phyloP scores from a whole-genome alignment of 495 filamentous ascomycete genomes.

The Chaetomium cochliodes region DNA sequence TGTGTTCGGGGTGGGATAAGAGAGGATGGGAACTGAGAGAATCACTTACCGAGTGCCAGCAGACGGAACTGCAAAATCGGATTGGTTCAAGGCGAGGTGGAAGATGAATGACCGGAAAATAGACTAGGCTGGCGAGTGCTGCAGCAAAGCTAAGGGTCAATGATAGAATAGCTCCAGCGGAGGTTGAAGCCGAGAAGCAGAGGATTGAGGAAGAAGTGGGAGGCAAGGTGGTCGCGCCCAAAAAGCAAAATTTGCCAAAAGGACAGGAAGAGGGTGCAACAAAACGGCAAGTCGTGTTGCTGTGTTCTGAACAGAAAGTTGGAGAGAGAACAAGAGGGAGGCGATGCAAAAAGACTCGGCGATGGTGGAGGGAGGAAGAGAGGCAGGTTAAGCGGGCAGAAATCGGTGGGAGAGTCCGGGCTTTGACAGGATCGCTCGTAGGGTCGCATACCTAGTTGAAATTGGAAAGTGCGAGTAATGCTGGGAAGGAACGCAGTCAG shows the following conservation, averaged over 20 bases:
- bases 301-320: conserved; percentile 20
- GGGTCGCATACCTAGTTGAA: background rate
- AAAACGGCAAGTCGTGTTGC: conserved; percentile 4
- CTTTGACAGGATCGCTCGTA: background rate
- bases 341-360: conserved; percentile 21
- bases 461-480: background rate
- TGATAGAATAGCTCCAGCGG: background rate
- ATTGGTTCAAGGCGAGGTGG: background rate
- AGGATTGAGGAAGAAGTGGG: background rate
- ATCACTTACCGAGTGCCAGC: background rate
- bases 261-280: conserved; percentile 7
- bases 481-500: background rate
- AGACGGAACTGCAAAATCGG: background rate
- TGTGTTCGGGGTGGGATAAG: background rate
- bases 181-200: background rate
- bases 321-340: conserved; percentile 21
- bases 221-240: conserved; percentile 2
- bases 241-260: conserved; percentile 14
- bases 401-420: background rate
- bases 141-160: background rate
- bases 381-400: background rate
- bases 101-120: background rate
- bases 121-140: background rate
- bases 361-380: background rate
- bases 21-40: background rate